Evolutionary conservation across 2,329 filamentous ascomycete species (phyloP).

Genomic region (Whalleya microplaca): DNA sequence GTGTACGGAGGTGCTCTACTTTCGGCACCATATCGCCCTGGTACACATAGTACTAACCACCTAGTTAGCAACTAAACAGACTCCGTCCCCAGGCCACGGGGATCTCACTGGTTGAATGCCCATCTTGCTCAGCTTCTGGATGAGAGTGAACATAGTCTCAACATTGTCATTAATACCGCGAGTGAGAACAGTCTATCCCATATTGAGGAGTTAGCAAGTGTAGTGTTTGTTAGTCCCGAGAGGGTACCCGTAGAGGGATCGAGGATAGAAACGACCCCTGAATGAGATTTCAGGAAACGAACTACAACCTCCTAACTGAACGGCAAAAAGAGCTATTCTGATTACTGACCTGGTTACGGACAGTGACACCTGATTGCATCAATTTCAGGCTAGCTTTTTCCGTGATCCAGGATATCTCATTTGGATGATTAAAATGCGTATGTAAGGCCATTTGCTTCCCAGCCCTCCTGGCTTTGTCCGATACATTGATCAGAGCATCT

Average conservation of each 20-base stretch:
- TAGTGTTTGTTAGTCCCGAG: neutral
- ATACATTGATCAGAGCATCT: slow-evolving; percentile 53
- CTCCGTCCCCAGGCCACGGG: neutral
- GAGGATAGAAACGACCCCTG: neutral
- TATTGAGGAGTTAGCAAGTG: neutral
- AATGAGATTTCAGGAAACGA: neutral
- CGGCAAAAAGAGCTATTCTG: neutral
- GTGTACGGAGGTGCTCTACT: slow-evolving; percentile 65
- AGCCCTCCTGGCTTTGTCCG: slow-evolving; percentile 51
- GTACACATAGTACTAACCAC: slow-evolving; percentile 64
- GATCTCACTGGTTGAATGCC: slow-evolving; percentile 57
- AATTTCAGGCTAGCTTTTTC: slow-evolving; percentile 54
- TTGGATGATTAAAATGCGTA: slow-evolving; percentile 68
- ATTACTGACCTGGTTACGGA: slow-evolving; percentile 55
- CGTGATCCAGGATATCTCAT: slow-evolving; percentile 65
- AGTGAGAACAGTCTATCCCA: slow-evolving; percentile 52
- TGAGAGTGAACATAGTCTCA: slow-evolving; percentile 56
- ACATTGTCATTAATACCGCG: slow-evolving; percentile 61
- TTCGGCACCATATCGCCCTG: slow-evolving; percentile 65
- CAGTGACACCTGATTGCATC: slow-evolving; percentile 53
- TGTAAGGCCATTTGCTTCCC: slow-evolving; percentile 66
- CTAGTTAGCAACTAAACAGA: slow-evolving; percentile 5
- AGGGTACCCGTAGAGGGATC: neutral
- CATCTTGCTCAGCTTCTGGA: slow-evolving; percentile 57
- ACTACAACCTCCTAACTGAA: neutral